Percentiles rank a stretch among this genome's conserved stretches.
Evolutionary conservation across 176 grass and related monocot genomes (phyloP).

Genomic region (Cenchrus fungigraminus): DNA sequence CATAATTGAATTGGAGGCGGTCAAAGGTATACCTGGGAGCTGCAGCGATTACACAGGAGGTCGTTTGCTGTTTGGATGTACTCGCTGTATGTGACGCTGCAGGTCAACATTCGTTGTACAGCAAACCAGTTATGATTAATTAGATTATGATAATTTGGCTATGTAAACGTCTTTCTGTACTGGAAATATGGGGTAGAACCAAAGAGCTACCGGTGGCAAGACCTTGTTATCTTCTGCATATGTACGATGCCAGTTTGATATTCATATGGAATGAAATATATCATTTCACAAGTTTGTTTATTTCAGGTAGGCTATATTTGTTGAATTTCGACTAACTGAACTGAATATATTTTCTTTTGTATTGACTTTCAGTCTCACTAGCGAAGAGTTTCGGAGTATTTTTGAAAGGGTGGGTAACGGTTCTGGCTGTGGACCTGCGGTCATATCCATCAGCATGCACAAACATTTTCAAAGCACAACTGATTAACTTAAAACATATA

Average conservation of each 20-base stretch:
- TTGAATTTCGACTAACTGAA: no score
- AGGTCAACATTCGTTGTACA: conserved; percentile 74
- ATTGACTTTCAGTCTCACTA: not conserved
- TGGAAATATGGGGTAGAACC: conserved; percentile 42
- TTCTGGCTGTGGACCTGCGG: not conserved
- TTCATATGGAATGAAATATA: conserved; percentile 32
- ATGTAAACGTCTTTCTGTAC: conserved; percentile 40
- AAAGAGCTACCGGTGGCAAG: conserved; percentile 16
- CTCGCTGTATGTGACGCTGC: conserved; percentile 44
- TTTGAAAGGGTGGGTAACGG: not conserved
- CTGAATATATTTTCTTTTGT: not conserved
- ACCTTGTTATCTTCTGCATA: conserved; percentile 31
- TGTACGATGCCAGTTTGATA: conserved; percentile 25
- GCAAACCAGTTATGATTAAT: conserved; percentile 56
- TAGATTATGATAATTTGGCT: conserved; percentile 59
- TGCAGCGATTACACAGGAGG: not conserved
- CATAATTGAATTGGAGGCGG: conserved; percentile 30
- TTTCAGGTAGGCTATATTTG: not conserved
- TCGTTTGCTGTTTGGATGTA: conserved; percentile 5
- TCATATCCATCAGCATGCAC: not conserved
- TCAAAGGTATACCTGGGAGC: conserved; percentile 38
- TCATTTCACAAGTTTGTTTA: conserved; percentile 10
- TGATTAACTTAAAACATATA: conserved; percentile 46
- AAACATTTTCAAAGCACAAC: not conserved
- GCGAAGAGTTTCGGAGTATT: not conserved